Evolutionary conservation across 2,329 filamentous ascomycete genomes (phyloP).

Genomic region (Botrytis deweyae): DNA sequence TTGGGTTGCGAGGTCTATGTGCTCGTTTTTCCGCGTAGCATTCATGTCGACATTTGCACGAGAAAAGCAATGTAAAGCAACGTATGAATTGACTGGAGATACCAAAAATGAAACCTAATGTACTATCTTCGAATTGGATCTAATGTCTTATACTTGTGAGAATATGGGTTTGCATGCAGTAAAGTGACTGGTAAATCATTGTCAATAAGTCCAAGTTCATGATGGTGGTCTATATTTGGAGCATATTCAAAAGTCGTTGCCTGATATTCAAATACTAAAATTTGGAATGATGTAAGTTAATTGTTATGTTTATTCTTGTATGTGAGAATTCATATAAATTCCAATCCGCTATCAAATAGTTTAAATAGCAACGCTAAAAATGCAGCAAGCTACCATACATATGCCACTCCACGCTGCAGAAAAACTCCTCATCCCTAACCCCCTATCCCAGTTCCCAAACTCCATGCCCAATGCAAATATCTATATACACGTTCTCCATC

Average conservation of each 20-base stretch:
- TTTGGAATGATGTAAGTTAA: neutral
- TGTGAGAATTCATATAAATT: neutral
- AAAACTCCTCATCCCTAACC: neutral
- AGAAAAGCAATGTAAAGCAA: neutral
- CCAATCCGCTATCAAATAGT: neutral
- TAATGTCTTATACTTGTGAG: neutral
- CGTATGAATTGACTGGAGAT: conserved; percentile 12
- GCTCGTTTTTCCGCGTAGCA: neutral
- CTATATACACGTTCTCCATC: neutral
- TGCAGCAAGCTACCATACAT: neutral
- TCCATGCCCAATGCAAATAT: neutral
- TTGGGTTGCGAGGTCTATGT: neutral
- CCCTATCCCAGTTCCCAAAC: neutral
- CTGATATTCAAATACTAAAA: neutral
- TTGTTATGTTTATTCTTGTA: neutral
- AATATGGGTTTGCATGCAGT: too few species aligned
- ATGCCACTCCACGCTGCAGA: neutral
- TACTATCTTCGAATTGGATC: neutral
- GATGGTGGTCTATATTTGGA: neutral
- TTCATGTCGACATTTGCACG: neutral
- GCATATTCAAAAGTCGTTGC: neutral
- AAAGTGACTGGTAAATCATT: neutral
- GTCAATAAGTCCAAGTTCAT: neutral
- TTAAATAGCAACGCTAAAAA: neutral
- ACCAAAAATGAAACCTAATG: conserved; percentile 1